Evolutionary conservation across 2,329 filamentous ascomycete genomes (phyloP).

Genomic region (Aspergillus aculeatus): DNA sequence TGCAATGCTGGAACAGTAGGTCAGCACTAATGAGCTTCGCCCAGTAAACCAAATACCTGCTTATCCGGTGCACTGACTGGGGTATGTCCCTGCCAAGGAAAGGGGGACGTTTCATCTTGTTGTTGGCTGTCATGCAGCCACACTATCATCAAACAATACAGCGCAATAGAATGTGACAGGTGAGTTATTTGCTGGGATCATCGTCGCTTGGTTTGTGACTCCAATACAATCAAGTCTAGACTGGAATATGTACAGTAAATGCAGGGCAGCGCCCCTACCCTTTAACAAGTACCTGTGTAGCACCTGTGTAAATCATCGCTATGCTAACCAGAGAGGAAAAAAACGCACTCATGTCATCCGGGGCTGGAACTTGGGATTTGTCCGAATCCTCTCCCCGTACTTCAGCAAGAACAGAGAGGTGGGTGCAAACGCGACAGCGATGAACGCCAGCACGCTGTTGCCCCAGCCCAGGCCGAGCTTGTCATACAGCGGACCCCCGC

Average conservation of each 20-base stretch:
- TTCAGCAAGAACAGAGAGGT: constrained; percentile 11
- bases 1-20: too few species aligned
- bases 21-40: too few species aligned
- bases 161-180: too few species aligned
- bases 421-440: constrained; percentile 15
- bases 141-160: too few species aligned
- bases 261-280: background rate
- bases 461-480: constrained; percentile 18
- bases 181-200: too few species aligned
- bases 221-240: too few species aligned
- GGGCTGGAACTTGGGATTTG: constrained; percentile 16
- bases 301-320: background rate
- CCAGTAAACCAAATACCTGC: too few species aligned
- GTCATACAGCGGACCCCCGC: constrained; percentile 13
- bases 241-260: background rate
- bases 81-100: too few species aligned
- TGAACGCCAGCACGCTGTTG: constrained; percentile 16
- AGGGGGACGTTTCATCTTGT: too few species aligned
- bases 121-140: too few species aligned
- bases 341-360: constrained; percentile 6
- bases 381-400: constrained; percentile 18
- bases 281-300: background rate
- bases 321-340: background rate
- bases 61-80: too few species aligned
- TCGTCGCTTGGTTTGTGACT: too few species aligned